Evolutionary conservation across 2,329 filamentous ascomycete species (phyloP).

Genomic region (Scytalidium sp.): DNA sequence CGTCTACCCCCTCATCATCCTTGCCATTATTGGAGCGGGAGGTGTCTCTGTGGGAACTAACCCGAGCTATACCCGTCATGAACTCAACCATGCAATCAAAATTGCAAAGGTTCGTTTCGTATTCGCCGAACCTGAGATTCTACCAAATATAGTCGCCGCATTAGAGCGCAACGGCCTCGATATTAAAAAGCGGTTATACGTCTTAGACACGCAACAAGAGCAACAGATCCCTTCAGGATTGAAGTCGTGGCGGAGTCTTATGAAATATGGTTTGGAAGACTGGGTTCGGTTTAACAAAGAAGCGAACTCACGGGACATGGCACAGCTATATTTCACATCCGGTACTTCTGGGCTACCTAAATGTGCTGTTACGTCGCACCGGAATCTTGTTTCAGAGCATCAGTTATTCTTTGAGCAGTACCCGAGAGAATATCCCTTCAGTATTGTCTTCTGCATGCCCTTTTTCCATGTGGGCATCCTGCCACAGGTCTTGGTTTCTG

Average conservation of each 20-base stretch:
- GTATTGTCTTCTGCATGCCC: too few relatives aligned
- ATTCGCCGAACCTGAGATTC: constrained; percentile 21
- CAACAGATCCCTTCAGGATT: constrained; percentile 17
- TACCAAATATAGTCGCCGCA: constrained; percentile 15
- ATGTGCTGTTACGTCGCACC: constrained; percentile 34
- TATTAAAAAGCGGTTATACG: too few relatives aligned
- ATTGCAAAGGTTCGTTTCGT: constrained; percentile 21
- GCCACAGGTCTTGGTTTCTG: too few relatives aligned
- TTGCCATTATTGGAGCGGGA: constrained; percentile 25
- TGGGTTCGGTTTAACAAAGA: constrained; percentile 23
- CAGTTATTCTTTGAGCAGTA: too few relatives aligned
- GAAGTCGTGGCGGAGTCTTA: constrained; percentile 15
- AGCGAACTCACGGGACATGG: constrained; percentile 26
- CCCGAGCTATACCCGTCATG: constrained; percentile 23
- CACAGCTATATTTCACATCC: constrained; percentile 42
- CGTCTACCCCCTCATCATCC: constrained; percentile 16
- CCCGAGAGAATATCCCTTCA: too few relatives aligned
- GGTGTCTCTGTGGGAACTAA: constrained; percentile 23
- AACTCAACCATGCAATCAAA: constrained; percentile 25
- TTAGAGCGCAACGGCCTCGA: constrained; percentile 24
- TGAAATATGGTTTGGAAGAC: constrained; percentile 19
- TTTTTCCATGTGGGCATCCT: too few relatives aligned
- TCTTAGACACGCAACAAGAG: too few relatives aligned
- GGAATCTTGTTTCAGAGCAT: constrained; percentile 31
- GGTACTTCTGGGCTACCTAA: constrained; percentile 57